Base-by-base conservation (phyloP, 805 yeast genomes). In the Candida coleopterorum region DNA sequence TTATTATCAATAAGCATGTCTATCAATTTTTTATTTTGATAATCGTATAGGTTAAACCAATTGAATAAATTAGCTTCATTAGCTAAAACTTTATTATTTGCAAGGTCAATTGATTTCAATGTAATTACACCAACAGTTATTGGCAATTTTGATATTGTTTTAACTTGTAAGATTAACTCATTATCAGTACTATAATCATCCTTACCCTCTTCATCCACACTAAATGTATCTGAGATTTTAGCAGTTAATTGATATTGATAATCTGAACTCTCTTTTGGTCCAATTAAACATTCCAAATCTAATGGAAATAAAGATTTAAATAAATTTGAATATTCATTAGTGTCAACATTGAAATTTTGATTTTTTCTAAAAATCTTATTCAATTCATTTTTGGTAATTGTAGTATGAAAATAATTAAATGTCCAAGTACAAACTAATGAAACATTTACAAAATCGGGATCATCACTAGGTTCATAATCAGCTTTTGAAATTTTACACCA, bases 121-220 rank as follows among this genome's bases (percentile, higher is more conserved):
- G 31, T 35, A n/a, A 60, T 36, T 4, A 52, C 40, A 2, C 62
- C 65, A 9, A 52, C 43, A 0, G 63, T 56, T 9, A 52, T 40
- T 2, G 62, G 55, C 10, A 60, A 37, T 29, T 45, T 47, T 7
- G 50, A 55, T 2, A 34, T 42, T 6, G 60, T 52, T 36, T 55
- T 45, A 9, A 56, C 40, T 21, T 42, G 44, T 6, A 56, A 38
- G 3, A 49, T 41, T 6, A 56, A 27, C n/a, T 37, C 37, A 1
- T 16, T 15, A 12, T 45, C 46, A 17, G 47, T 43, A 7, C 49
- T 46, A 8, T 45, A 48, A 12, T 53, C 61, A 12, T 52, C 56
- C 1, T 16, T 17, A 9, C 28, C 14, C 9, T 53, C 51, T 4
- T 50, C 48, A 17, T 45, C 47, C 1, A 29, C 33, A 32, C 56